Base-by-base conservation (phyloP, 192 early-diverging fungal genomes). In the Backusella mclennaniae region DNA sequence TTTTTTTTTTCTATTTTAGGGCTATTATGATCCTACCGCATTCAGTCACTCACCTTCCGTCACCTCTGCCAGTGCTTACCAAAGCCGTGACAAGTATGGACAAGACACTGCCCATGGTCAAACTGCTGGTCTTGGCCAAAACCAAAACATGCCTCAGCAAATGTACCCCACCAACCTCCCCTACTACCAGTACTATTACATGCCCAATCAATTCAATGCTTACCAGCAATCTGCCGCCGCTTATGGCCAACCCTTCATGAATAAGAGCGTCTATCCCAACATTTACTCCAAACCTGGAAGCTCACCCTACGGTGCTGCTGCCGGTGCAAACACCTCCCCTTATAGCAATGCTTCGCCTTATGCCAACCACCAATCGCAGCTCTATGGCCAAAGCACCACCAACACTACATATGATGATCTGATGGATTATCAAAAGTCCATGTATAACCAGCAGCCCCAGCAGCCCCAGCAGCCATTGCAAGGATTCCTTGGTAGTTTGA, bases 251-350 rank as follows among this genome's bases (percentile, higher is more conserved):
- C 95, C 93, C 9, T 96, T 94, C 77, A 90, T 95, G 82, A 95
- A 95, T 86, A 96, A 97, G 88, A 89, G 85, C 49, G 91, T 95
- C 88, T 97, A 96, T 73, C 94, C 94, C 21, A 75, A 67, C 67
- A 92, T 93, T 88, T 95, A 96, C 79, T 81, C 82, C 4, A 82
- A 52, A 75, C 87, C 31, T 74, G 81, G 46, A 70, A 77, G 66
- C 71, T 77, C 35, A 72, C 73, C 46, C 78, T 79, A 17, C 71
- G 84, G 44, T 59, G 66, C 35, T 29, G 67, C 23, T 21, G 42
- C 39, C 23, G 39, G 0, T 56, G 75, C 36, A 52, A 44, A 26
- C 59, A 74, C 66, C 69, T 73, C 63, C 17, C 83, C 83, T 19
- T 84, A 84, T 31, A 78, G 78, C 72, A 73, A 76, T 7, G 79